Base-by-base conservation (phyloP, 2,329 filamentous ascomycete species). In the Ceratocystis cacaofunesta region DNA sequence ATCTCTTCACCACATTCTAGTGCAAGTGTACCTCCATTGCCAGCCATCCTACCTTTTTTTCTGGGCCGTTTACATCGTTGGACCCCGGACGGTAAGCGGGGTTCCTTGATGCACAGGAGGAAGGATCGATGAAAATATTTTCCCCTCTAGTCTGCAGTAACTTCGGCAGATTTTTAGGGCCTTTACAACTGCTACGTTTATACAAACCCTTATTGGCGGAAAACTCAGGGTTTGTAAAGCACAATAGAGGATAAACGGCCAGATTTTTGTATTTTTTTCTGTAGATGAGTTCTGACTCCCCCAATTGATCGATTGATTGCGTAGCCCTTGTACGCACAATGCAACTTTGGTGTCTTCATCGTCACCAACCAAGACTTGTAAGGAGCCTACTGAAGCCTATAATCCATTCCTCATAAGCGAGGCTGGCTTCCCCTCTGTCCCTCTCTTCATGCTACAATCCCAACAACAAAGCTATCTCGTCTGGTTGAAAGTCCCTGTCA, bases 41-140 rank as follows among this genome's bases (percentile, higher is more conserved):
- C 22, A 41, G 41, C 25, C 25, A 28, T 50, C 17, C 7, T 28
- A 28, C 19, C 61, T 46, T 62, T 62, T 61, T 62, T 61, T 61
- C 48, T 50, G 19, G 48, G 19, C 22, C 48, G 48, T 50, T 57
- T 30, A 57, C 52, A 17, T 17, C 41, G 61, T 48, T 62, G 61
- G 41, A 44, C 61, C 61, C 61, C 44, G 61, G 61, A 48, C 61
- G 8, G 61, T 46, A 41, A 62, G 61, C n/a, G 61, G 61, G 61
- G 61, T 44, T 44, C 52, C 52, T 30, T 15, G 52, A 28, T 57
- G 50, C 52, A 50, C 48, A 50, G 48, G 48, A 57, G 52, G 52
- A 57, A 57, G 52, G 52, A 57, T 25, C 28, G 22, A 57, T 57
- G 52, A 30, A 57, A 57, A 57, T 28, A 57, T 30, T 57, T 57